Base-by-base conservation (phyloP, 495 filamentous ascomycete species). In the Pseudoneurospora amorphoporcata region DNA sequence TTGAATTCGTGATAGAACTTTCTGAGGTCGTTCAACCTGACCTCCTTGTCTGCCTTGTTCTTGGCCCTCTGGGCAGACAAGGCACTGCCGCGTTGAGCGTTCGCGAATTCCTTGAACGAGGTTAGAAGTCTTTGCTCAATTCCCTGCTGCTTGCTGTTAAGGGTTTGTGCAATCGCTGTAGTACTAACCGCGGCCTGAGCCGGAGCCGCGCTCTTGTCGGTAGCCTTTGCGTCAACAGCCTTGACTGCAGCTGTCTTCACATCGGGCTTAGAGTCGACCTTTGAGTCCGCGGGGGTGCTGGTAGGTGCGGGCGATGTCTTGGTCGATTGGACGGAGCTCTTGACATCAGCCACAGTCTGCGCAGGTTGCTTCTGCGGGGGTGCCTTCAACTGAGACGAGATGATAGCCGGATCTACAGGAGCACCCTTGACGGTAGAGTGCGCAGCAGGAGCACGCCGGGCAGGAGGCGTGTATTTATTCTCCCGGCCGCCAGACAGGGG, bases 1-100 rank as follows among this genome's bases (percentile, higher is more conserved):
- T 97, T 98, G 85, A 99, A 99, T 80, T 86, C 95, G 76, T 91
- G 84, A 0, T 96, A 92, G 77, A 99, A 99, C 75, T 94, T 97
- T 87, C 94, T 94, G 72, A 99, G 83, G 77, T 99, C 95, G 72
- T 92, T 94, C 71, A 99, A 79, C 83, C 96, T 98, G 75, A 94
- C 87, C 73, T 92, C 92, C 78, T 96, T 95, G 75, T 98, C 92
- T 37, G 90, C 89, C 73, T 91, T 93, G 29, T 88, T 89, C 78
- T 94, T 92, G 69, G 86, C 87, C 73, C 89, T 85, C 53, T 91
- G 89, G 70, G 87, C 81, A 77, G 95, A 94, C 79, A 97, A 93
- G 17, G 82, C 85, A 69, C 87, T 89, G 37, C 79, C 75, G 71
- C 86, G 81, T 74, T 88, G 82, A 40, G 79, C 78, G 29, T 78